phyloP scores from a whole-genome alignment of 306 rosid species.

The Cajanus cajan region DNA sequence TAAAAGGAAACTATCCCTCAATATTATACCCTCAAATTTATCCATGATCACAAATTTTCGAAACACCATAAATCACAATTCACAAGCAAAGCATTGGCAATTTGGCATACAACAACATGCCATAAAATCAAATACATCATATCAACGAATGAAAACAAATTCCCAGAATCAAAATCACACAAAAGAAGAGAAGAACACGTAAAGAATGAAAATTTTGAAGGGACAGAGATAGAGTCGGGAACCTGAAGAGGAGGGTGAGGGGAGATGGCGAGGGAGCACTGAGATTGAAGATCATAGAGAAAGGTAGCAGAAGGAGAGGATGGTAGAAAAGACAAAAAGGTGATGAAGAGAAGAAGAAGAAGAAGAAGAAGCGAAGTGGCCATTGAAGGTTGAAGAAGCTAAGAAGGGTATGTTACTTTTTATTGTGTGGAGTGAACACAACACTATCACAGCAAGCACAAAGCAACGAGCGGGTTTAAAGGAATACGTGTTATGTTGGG shows the following conservation, averaged over 20 bases:
- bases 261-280: constrained; percentile 49
- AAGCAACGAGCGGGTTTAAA: too few relatives aligned
- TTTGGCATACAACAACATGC: neutral
- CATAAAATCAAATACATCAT: constrained; percentile 17
- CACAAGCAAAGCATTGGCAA: neutral
- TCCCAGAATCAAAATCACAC: neutral
- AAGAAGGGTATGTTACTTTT: neutral
- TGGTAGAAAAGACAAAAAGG: constrained; percentile 30
- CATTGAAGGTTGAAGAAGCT: constrained; percentile 39
- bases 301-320: constrained; percentile 41
- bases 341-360: constrained; percentile 37
- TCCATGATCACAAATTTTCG: constrained; percentile 12
- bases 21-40: constrained; percentile 6
- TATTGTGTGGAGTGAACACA: neutral
- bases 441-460: neutral
- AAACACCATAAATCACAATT: constrained; percentile 13
- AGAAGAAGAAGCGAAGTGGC: constrained; percentile 38
- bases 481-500: neutral
- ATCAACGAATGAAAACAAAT: neutral
- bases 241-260: constrained; percentile 68
- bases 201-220: neutral
- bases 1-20: neutral
- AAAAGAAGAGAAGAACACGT: neutral
- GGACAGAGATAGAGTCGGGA: neutral
- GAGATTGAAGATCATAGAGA: constrained; percentile 55